Percentiles rank a stretch among this genome's conserved stretches.
These are phyloP conservation scores for Ustulina deusta DNA, from an alignment of 2,329 filamentous ascomycete genomes.

Conservation along the genomic window DNA sequence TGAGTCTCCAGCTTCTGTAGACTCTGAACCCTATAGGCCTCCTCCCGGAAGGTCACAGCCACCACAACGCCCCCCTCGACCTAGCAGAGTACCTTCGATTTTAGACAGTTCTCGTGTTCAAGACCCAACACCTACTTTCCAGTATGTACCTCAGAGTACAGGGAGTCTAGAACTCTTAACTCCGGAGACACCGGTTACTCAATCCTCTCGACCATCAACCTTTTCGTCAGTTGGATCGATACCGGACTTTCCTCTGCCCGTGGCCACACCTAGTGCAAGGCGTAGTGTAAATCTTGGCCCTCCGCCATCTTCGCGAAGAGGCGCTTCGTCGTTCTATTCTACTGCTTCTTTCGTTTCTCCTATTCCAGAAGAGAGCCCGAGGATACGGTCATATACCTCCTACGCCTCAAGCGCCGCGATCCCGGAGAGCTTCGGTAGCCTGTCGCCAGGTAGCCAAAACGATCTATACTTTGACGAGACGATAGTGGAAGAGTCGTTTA, in stretches of 20 bases:
- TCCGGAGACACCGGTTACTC: slow-evolving; percentile 61
- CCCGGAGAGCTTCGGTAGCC: slow-evolving; percentile 73
- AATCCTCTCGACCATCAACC: slow-evolving; percentile 65
- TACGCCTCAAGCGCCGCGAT: slow-evolving; percentile 80
- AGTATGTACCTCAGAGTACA: slow-evolving; percentile 56
- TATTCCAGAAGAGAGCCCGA: slow-evolving; percentile 77
- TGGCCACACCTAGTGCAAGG: slow-evolving; percentile 53
- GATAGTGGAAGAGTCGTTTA: slow-evolving; percentile 60
- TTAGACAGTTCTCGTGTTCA: slow-evolving; percentile 67
- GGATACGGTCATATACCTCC: slow-evolving; percentile 69
- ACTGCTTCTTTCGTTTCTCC: slow-evolving; percentile 76
- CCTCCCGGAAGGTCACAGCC: slow-evolving; percentile 63
- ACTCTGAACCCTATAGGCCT: slow-evolving; percentile 61
- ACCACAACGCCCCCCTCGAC: slow-evolving; percentile 70
- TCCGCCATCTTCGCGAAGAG: slow-evolving; percentile 70
- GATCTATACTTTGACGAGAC: slow-evolving; percentile 65
- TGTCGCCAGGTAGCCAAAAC: slow-evolving; percentile 60
- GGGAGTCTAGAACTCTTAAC: slow-evolving; percentile 57
- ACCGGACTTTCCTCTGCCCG: slow-evolving; percentile 68
- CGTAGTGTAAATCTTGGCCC: slow-evolving; percentile 69
- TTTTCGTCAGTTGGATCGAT: slow-evolving; percentile 67
- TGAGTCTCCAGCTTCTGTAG: slow-evolving; percentile 41
- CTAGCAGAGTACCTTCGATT: slow-evolving; percentile 70
- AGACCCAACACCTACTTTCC: slow-evolving; percentile 67
- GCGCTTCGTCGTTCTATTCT: slow-evolving; percentile 74